Conservation (phyloP, 1,139 yeast genomes). For the Suhomyces panamericanus region DNA sequence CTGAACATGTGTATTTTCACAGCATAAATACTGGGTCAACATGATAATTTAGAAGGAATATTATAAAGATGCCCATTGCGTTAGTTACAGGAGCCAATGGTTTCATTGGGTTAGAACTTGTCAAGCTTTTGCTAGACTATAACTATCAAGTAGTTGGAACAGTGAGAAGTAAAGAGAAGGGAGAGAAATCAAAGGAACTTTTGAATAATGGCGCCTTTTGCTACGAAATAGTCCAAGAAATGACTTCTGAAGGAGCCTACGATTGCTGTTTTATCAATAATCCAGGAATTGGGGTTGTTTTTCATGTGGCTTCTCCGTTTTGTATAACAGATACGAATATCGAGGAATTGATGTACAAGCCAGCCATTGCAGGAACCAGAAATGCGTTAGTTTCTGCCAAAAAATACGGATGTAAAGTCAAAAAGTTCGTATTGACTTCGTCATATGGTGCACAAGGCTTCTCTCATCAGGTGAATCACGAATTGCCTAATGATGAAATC, state of each 20-base stretch:
- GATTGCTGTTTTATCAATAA: background rate
- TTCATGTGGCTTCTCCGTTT: background rate
- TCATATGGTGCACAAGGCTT: background rate
- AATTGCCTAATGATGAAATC: background rate
- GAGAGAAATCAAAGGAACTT: constrained; percentile 26
- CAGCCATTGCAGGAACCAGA: constrained; percentile 1
- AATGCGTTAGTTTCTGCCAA: background rate
- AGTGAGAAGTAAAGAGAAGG: constrained; percentile 36
- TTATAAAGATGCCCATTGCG: constrained; percentile 14
- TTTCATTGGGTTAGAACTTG: constrained; percentile 39
- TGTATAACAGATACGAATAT: background rate
- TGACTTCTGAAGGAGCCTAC: constrained; percentile 10
- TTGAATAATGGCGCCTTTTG: constrained; percentile 10
- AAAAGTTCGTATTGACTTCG: background rate
- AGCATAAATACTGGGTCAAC: too few relatives aligned
- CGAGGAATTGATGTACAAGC: background rate
- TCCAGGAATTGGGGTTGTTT: background rate
- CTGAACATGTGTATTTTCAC: too few relatives aligned
- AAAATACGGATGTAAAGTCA: constrained; percentile 1
- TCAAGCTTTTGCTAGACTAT: constrained; percentile 28
- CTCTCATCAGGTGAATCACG: background rate
- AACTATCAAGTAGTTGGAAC: constrained; percentile 45
- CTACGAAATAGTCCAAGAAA: background rate
- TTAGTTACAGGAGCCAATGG: constrained; percentile 44
- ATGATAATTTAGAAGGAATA: too few relatives aligned